Evolutionary conservation across 2,329 filamentous ascomycete species (phyloP), one percentile per base, ranked within the genome.

Genomic region (Colletotrichum brevisporum): DNA sequence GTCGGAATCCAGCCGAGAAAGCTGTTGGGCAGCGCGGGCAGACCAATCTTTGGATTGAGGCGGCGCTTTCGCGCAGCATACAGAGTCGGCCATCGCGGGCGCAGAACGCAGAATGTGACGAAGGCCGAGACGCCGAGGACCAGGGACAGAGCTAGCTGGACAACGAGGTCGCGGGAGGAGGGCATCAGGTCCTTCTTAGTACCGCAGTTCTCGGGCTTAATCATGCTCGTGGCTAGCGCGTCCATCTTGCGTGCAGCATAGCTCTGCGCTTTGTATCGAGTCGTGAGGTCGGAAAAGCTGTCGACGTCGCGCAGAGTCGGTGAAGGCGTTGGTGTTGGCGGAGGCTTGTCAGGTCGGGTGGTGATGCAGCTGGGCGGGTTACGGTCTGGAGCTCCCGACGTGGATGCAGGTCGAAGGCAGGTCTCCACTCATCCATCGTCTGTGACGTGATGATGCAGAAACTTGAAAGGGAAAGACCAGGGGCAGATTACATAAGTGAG

Each of bases 1-100:
- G 91, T 90, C 2, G 94, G 90, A 54, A 99, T 96, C 96, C 96
- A 99, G 76, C 95, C 95, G 74, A 98, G 93, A 76, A 97, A 90
- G 53, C 89, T 92, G 77, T 95, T 89, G 18, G 95, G 93, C 10
- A 99, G 88, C 41, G 91, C 86, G 6, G 96, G 97, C 21, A 98
- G 85, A 36, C 86, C 81, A 70, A 85, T 81, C 36, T 81, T 78
- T 47, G 84, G 83, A 76, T 91, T 85, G 73, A 89, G 89, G 72
- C 92, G 91, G 75, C 91, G 91, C 81, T 95, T 96, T 67, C 96
- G 90, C 54, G 96, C 96, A 39, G 94, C 92, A 79, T 98, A 99
- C 1, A 99, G 87, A 24, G 91, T 88, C 56, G 93, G 92, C 96
- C 96, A 99, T 89, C 94, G 90, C 72, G 95, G 94, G 56, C 96